Evolutionary conservation across 768 basidiomycete species (phyloP).

Genomic region (Chalciporus sphaerocephalus): DNA sequence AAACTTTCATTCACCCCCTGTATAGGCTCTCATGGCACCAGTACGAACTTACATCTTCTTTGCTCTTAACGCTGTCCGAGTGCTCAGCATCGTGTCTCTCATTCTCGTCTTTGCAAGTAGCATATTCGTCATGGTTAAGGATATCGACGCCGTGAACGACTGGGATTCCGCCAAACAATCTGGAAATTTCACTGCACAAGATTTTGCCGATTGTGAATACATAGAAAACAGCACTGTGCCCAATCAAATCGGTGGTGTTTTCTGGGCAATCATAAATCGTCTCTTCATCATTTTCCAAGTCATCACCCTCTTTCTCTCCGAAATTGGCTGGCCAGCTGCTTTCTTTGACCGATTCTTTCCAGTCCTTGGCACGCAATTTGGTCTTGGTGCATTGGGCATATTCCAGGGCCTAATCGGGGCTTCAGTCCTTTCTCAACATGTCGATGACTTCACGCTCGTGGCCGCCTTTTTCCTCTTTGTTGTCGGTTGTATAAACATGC

Average conservation of each 20-base stretch:
- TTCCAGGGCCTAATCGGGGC: slow-evolving; percentile 82
- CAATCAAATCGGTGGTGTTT: slow-evolving; percentile 84
- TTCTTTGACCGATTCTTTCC: slow-evolving; percentile 88
- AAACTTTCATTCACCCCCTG: not conserved
- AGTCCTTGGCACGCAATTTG: slow-evolving; percentile 77
- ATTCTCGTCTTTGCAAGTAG: slow-evolving; percentile 78
- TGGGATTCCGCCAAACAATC: slow-evolving; percentile 44
- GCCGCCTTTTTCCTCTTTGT: slow-evolving; percentile 90
- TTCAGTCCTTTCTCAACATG: slow-evolving; percentile 70
- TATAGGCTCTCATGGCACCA: slow-evolving; percentile 20
- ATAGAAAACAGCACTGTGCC: slow-evolving; percentile 78
- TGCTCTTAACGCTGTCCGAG: slow-evolving; percentile 72
- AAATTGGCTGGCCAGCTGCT: slow-evolving; percentile 71
- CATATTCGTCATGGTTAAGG: slow-evolving; percentile 67
- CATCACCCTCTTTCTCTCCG: slow-evolving; percentile 74
- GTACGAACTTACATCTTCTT: slow-evolving; percentile 59
- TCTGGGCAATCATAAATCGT: slow-evolving; percentile 88
- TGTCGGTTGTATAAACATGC: slow-evolving; percentile 83
- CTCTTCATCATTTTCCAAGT: slow-evolving; percentile 85
- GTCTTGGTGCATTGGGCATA: slow-evolving; percentile 80
- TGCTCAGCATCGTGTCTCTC: slow-evolving; percentile 74
- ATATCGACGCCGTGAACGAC: slow-evolving; percentile 69
- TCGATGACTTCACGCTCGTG: slow-evolving; percentile 85
- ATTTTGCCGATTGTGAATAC: slow-evolving; percentile 63
- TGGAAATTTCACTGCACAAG: slow-evolving; percentile 28